These are phyloP conservation scores for Ogataea parapolymorpha DNA, from an alignment of 805 yeast genomes.

Conservation along the genomic window DNA sequence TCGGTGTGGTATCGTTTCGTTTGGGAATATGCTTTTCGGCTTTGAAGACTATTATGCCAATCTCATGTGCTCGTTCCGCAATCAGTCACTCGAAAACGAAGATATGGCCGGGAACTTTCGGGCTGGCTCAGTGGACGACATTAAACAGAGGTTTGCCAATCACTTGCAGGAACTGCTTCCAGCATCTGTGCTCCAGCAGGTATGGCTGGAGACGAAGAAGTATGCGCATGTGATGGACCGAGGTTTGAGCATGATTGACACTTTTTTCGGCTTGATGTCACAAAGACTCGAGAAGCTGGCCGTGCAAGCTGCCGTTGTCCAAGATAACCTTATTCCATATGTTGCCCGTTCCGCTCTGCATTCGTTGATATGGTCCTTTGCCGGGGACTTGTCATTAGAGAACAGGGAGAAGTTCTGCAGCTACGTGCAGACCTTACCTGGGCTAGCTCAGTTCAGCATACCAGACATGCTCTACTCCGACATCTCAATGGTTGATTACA, in stretches of 20 bases:
- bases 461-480: constrained; percentile 39
- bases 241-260: constrained; percentile 35
- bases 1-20: constrained; percentile 86
- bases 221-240: constrained; percentile 53
- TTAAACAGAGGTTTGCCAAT: constrained; percentile 4
- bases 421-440: constrained; percentile 25
- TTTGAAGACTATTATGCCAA: constrained; percentile 10
- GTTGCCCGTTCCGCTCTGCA: constrained; percentile 35
- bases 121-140: background rate
- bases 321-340: constrained; percentile 31
- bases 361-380: constrained; percentile 58
- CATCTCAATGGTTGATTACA: constrained; percentile 42
- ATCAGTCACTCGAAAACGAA: constrained; percentile 9
- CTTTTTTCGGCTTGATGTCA: constrained; percentile 40
- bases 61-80: constrained; percentile 14
- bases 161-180: constrained; percentile 11
- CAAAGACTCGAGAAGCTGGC: constrained; percentile 34
- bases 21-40: constrained; percentile 37
- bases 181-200: constrained; percentile 11
- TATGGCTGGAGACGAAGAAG: constrained; percentile 28
- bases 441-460: constrained; percentile 9
- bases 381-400: constrained; percentile 48
- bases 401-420: constrained; percentile 40
- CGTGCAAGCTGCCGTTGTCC: constrained; percentile 21
- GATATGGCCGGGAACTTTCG: constrained; percentile 6